Conservation (phyloP, 306 rosid species). For the Lathyrus oleraceus region DNA sequence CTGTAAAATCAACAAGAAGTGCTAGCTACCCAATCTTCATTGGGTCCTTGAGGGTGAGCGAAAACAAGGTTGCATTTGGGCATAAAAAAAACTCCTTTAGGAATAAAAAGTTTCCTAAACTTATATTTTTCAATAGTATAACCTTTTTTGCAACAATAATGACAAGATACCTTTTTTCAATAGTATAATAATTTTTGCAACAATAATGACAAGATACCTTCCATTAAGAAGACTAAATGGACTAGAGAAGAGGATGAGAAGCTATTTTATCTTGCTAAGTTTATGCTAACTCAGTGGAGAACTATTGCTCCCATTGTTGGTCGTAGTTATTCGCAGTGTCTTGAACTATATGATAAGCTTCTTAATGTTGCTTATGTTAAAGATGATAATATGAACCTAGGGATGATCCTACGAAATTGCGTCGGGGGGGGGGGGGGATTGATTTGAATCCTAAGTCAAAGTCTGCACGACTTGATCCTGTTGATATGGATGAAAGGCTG, state of each 20-base stretch:
- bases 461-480: conserved; percentile 96
- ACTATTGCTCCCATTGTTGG: conserved; percentile 95
- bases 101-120: no score
- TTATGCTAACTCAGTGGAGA: conserved; percentile 98
- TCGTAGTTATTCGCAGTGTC: conserved; percentile 90
- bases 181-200: no score
- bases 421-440: conserved; percentile 93
- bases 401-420: conserved; percentile 87
- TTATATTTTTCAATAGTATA: no score
- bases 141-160: no score
- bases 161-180: no score
- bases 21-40: no score
- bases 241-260: conserved; percentile 97
- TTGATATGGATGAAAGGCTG: conserved; percentile 93
- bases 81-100: no score
- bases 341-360: conserved; percentile 85
- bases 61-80: no score
- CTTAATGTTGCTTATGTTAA: conserved; percentile 93
- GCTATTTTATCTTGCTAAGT: conserved; percentile 90
- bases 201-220: no score
- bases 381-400: conserved; percentile 93
- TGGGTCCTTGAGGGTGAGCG: no score
- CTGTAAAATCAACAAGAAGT: no score
- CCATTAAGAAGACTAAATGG: conserved; percentile 97
- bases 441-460: conserved; percentile 92